Evolutionary conservation across 495 filamentous ascomycete genomes (phyloP), one percentile per base, ranked within the genome.

Genomic region (Podospora fimiseda): DNA sequence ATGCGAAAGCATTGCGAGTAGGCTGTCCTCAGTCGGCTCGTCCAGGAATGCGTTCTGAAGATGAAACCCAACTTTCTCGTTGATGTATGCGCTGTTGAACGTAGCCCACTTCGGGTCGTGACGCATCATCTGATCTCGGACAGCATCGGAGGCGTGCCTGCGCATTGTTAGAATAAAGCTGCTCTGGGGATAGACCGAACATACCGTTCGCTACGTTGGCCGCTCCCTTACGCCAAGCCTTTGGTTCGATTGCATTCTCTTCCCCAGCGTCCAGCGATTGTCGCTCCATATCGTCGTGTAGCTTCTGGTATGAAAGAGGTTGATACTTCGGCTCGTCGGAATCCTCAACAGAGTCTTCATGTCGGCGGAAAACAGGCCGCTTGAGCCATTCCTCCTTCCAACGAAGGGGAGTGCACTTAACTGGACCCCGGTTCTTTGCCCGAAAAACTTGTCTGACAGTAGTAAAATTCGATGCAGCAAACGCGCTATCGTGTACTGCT

Each of bases 351-450:
- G 52, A 45, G 6, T 50, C 42, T 33, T 59, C 8, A 53, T 9
- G 33, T 19, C 33, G 41, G 49, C 56, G 58, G 54, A 68, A 66
- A 24, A 66, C 20, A 50, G 60, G 60, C 23, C 46, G 42, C 50
- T 66, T 68, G 23, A 65, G 64, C 50, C 30, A 54, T 33, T 52
- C 21, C 45, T 64, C 30, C 56, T 68, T 66, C 61, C 51, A 68
- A 14, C 45, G 45, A 2, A 58, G 15, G 16, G 49, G 50, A 8
- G 53, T 59, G 49, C 47, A 63, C 19, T 59, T 56, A 36, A 52
- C 55, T 41, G 54, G 59, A 38, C 55, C 22, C 46, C 15, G 55
- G 56, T 60, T 59, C 55, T 53, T 62, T 20, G 37, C 41, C 47
- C 56, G 24, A 39, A 64, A 66, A 22, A 68, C 50, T 9, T 39